Conservation (phyloP, 2,329 filamentous ascomycete species). For the Colletotrichum zoysiae region DNA sequence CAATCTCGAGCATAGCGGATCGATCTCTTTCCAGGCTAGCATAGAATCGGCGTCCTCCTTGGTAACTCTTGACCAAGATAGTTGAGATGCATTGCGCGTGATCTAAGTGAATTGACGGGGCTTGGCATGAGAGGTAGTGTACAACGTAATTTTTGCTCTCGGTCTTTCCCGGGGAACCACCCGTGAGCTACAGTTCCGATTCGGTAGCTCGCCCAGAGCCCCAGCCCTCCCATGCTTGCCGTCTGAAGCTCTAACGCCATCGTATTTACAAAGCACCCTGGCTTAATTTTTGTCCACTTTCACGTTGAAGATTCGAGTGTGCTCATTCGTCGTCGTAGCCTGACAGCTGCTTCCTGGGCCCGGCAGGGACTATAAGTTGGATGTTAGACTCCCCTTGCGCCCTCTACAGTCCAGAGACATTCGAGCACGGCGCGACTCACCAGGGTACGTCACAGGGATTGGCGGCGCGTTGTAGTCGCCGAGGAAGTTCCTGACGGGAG, state of each 20-base stretch:
- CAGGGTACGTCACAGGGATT: slow-evolving; percentile 91
- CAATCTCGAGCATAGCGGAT: slow-evolving; percentile 33
- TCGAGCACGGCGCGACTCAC: slow-evolving; percentile 68
- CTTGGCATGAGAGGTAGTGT: slow-evolving; percentile 33
- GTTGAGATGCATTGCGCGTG: slow-evolving; percentile 11
- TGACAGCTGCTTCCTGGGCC: slow-evolving; percentile 69
- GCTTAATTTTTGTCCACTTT: not conserved
- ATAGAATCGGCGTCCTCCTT: slow-evolving; percentile 36
- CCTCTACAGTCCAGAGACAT: not conserved
- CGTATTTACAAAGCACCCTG: slow-evolving; percentile 44
- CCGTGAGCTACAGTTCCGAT: slow-evolving; percentile 7
- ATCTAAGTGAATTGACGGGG: slow-evolving; percentile 16
- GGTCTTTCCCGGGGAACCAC: slow-evolving; percentile 4
- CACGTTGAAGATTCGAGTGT: not conserved
- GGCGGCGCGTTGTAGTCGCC: slow-evolving; percentile 79
- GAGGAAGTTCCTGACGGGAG: slow-evolving; percentile 77
- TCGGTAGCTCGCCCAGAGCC: slow-evolving; percentile 13
- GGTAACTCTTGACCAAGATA: slow-evolving; percentile 4
- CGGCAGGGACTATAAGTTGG: slow-evolving; percentile 63
- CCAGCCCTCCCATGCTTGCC: slow-evolving; percentile 22
- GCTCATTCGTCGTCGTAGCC: slow-evolving; percentile 70
- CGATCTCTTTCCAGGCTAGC: slow-evolving; percentile 21
- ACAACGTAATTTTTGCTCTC: slow-evolving; percentile 25
- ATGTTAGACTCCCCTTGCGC: slow-evolving; percentile 4
- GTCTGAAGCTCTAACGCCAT: slow-evolving; percentile 43